Evolutionary conservation across 371 early-diverging fungal genomes (phyloP), one percentile per base, ranked within the genome.

Genomic region (Rhizopus stolonifer): DNA sequence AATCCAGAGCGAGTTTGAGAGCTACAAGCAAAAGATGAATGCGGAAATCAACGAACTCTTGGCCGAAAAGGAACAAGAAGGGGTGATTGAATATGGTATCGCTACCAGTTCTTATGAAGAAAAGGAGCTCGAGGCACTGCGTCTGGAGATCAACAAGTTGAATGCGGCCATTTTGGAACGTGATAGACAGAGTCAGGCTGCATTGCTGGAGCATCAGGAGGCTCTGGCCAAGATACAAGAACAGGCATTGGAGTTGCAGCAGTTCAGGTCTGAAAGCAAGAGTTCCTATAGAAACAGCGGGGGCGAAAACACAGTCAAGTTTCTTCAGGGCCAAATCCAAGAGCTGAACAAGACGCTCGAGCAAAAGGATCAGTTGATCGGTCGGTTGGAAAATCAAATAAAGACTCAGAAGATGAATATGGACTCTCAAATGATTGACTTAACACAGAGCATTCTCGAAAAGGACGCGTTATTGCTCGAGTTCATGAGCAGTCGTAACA

Each of bases 1-100:
- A 22, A 65, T 65, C 29, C 70, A 70, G 46, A 59, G 66, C 10
- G 63, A 62, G 13, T 65, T 63, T 32, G 61, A 56, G 4, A 21
- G 4, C 3, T 63, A 63, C 26, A 65, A 62, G 26, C 17, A 21
- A 3, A 46, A 43, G 8, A 49, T 61, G 18, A 26, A 61, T 42
- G 22, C 26, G 0, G 48, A 58, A 5, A 42, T 58, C 25, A 58
- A 26, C 11, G 36, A 32, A 0, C 7, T 58, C 4, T 15, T 58
- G 26, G 26, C 15, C 10, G 24, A 56, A 14, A 51, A 55, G 6
- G 38, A 60, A 13, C 14, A n/a, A 26, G 54, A 59, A 22, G 54
- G 54, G 4, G 39, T 55, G 9, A 24, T 42, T 9, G 31, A 57
- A 5, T 29, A 32, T 64, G 10, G 31, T 52, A 15, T 31, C 40